Conservation (phyloP, 31 red algal species). For the Odonthalia washingtoniensis region DNA sequence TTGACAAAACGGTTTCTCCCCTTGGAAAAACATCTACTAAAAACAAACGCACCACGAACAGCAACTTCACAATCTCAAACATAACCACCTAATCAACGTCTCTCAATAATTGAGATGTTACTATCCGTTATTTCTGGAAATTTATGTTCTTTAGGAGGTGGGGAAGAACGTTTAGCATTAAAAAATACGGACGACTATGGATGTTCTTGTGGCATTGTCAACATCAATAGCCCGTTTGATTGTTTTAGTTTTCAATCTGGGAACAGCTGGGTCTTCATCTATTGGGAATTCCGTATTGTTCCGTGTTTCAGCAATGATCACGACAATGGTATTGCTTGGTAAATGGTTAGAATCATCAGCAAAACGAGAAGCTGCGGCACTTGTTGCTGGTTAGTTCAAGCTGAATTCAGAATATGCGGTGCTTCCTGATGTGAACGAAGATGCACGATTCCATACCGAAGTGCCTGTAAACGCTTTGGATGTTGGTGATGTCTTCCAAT, state of each 20-base stretch:
- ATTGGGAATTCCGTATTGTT: conserved; percentile 82
- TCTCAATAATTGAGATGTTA: too few relatives aligned
- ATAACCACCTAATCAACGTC: too few relatives aligned
- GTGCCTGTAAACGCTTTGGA: conserved; percentile 69
- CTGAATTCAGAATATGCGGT: conserved; percentile 73
- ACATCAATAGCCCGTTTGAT: conserved; percentile 91
- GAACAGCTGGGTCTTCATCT: conserved; percentile 33
- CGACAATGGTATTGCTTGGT: conserved; percentile 90
- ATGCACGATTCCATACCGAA: conserved; percentile 54
- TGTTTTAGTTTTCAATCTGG: conserved; percentile 68
- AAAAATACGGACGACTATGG: conserved; percentile 99
- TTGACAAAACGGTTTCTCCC: too few relatives aligned
- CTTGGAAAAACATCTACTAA: too few relatives aligned
- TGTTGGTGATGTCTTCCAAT: conserved; percentile 82
- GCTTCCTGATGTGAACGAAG: conserved; percentile 58
- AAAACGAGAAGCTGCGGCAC: conserved; percentile 82
- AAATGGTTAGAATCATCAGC: conserved; percentile 97
- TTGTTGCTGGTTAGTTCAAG: conserved; percentile 67
- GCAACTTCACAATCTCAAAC: too few relatives aligned
- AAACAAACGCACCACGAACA: too few relatives aligned
- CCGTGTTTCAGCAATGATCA: conserved; percentile 92
- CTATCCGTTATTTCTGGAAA: conserved; percentile 77
- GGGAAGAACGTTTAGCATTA: conserved; percentile 88
- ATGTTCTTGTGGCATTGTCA: conserved; percentile 93
- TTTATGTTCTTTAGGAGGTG: conserved; percentile 78